Evolutionary conservation across 78 protist species (phyloP).

Genomic region (Emiliania huxleyi): DNA sequence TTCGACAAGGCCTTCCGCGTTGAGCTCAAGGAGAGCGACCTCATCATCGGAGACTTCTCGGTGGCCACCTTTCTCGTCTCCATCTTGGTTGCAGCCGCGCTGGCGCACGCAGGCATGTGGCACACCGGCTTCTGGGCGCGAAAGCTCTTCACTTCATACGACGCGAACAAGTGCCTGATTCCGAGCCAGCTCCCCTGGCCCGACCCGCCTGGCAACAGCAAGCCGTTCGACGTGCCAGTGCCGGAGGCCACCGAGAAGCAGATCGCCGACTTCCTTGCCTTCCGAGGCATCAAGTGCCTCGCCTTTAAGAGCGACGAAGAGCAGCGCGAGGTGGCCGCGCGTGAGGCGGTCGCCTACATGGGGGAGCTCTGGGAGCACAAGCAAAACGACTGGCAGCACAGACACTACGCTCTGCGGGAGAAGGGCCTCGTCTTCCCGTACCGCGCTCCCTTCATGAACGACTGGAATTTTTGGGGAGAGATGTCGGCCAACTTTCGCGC

Average conservation of each 20-base stretch:
- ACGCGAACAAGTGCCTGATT: background rate
- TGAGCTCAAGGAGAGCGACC: too few species aligned
- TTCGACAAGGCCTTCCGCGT: too few species aligned
- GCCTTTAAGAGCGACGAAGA: background rate
- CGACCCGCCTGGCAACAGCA: background rate
- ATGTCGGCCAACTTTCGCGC: background rate
- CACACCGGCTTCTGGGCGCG: too few species aligned
- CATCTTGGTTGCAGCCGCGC: too few species aligned
- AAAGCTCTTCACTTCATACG: background rate
- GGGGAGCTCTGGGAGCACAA: background rate
- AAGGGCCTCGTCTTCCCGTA: background rate
- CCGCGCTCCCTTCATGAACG: background rate
- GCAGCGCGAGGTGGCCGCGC: background rate
- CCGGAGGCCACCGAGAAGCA: background rate
- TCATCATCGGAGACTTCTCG: too few species aligned
- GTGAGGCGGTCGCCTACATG: background rate
- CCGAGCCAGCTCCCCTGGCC: background rate
- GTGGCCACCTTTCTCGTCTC: too few species aligned
- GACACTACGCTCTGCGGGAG: background rate
- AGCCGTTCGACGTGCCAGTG: background rate
- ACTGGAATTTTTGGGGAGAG: background rate
- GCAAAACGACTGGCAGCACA: background rate
- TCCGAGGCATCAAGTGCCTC: background rate
- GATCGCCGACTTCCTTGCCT: background rate
- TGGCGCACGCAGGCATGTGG: too few species aligned